A percentile compares a stretch with the other conserved stretches of the same genome.
phyloP scores from a whole-genome alignment of 1,139 yeast genomes.

The Scheffersomyces quercinus region DNA sequence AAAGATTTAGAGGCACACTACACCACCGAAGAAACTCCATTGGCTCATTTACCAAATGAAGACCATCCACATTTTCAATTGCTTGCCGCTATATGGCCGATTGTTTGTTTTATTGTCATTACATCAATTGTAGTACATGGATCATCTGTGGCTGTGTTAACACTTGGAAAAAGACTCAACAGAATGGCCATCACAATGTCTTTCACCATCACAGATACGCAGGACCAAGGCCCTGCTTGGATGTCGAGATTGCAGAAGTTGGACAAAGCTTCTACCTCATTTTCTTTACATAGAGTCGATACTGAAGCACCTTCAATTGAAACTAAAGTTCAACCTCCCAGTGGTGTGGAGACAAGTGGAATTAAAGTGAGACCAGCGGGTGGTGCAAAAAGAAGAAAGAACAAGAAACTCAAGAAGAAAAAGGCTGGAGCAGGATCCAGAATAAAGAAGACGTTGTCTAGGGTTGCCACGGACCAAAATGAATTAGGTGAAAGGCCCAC shows the following conservation, averaged over 20 bases:
- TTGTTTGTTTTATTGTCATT: conserved; percentile 79
- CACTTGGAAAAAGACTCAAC: conserved; percentile 85
- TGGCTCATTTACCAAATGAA: conserved; percentile 52
- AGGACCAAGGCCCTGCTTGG: conserved; percentile 70
- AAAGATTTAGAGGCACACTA: conserved; percentile 66
- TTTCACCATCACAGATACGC: conserved; percentile 69
- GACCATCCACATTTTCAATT: conserved; percentile 66
- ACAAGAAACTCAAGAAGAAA: conserved; percentile 36
- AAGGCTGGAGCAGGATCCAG: conserved; percentile 26
- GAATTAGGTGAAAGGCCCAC: conserved; percentile 14
- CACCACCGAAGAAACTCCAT: conserved; percentile 62
- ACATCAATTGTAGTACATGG: conserved; percentile 94
- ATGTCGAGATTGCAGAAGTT: conserved; percentile 80
- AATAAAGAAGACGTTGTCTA: conserved; percentile 34
- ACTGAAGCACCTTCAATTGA: conserved; percentile 30
- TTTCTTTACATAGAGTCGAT: conserved; percentile 80
- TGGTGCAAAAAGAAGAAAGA: conserved; percentile 58
- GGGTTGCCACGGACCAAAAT: conserved; percentile 21
- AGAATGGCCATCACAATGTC: conserved; percentile 93
- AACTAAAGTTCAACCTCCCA: conserved; percentile 19
- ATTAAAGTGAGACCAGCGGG: conserved; percentile 78
- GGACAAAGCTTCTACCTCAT: conserved; percentile 70
- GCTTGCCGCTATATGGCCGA: conserved; percentile 84
- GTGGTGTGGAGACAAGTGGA: conserved; percentile 63
- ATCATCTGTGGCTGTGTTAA: conserved; percentile 91